Conservation (phyloP, 2,329 filamentous ascomycete genomes). For the Sclerotinia subarctica region DNA sequence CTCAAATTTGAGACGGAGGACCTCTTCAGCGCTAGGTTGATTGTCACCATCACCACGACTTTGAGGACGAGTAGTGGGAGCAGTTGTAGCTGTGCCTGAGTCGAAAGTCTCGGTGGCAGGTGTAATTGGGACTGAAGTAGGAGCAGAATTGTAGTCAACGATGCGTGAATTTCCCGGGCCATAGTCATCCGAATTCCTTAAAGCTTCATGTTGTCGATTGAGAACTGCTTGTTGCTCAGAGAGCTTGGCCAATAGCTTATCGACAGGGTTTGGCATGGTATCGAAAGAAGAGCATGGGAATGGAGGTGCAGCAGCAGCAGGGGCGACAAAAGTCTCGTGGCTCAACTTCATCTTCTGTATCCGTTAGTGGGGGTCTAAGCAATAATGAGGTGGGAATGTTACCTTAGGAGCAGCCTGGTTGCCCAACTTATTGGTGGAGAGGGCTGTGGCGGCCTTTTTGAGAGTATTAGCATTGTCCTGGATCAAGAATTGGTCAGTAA, state of each 20-base stretch:
- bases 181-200: slow-evolving; percentile 41
- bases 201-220: slow-evolving; percentile 55
- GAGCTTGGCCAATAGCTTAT: slow-evolving; percentile 70
- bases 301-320: neutral
- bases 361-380: slow-evolving; percentile 31
- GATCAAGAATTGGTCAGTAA: slow-evolving; percentile 23
- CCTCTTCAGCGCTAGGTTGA: slow-evolving; percentile 49
- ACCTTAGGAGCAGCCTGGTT: slow-evolving; percentile 56
- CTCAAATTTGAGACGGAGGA: slow-evolving; percentile 66
- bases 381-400: slow-evolving; percentile 23
- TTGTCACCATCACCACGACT: slow-evolving; percentile 47
- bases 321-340: slow-evolving; percentile 40
- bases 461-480: slow-evolving; percentile 32
- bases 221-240: slow-evolving; percentile 66
- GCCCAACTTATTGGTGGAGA: slow-evolving; percentile 53
- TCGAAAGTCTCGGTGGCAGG: slow-evolving; percentile 56
- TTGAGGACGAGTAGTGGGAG: slow-evolving; percentile 51
- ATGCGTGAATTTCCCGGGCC: slow-evolving; percentile 30
- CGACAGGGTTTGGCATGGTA: slow-evolving; percentile 55
- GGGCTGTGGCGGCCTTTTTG: slow-evolving; percentile 43
- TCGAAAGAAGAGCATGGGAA: slow-evolving; percentile 30
- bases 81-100: slow-evolving; percentile 39
- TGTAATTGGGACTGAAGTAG: slow-evolving; percentile 60
- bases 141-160: slow-evolving; percentile 46
- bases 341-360: slow-evolving; percentile 49